These are phyloP conservation scores for Rubroshorea leprosula DNA, from an alignment of 345 rosid genomes.

Conservation along the genomic window DNA sequence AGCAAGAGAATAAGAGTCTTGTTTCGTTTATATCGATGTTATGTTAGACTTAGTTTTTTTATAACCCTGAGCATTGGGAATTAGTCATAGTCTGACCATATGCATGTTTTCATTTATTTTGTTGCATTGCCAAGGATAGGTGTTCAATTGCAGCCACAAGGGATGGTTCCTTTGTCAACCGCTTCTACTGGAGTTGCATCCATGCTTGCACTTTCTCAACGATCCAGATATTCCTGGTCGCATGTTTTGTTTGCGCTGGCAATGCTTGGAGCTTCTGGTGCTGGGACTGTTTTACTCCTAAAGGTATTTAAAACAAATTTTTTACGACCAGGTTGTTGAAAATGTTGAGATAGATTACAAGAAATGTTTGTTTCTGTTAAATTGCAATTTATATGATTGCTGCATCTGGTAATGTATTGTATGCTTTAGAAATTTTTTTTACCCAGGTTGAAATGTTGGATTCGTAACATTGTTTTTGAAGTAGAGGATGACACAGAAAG, in stretches of 20 bases:
- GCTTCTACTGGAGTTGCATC: neutral
- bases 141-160: constrained; percentile 8
- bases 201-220: constrained; percentile 5
- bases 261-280: constrained; percentile 19
- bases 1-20: neutral
- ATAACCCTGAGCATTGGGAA: neutral
- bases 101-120: neutral
- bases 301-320: too few species aligned
- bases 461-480: constrained; percentile 21
- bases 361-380: neutral
- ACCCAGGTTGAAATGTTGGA: constrained; percentile 28
- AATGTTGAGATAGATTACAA: too few species aligned
- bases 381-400: neutral
- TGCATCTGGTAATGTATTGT: constrained; percentile 11
- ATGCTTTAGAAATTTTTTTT: constrained; percentile 19
- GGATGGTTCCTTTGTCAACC: neutral
- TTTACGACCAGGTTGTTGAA: too few species aligned
- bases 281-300: constrained; percentile 13
- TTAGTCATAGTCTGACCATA: neutral
- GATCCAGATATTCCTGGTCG: constrained; percentile 19
- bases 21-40: neutral
- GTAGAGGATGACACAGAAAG: constrained; percentile 4
- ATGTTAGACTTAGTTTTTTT: too few species aligned
- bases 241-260: constrained; percentile 12
- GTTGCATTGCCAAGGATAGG: constrained; percentile 9